A percentile compares a stretch with the other conserved stretches of the same genome.
Conservation (phyloP, 805 yeast genomes). For the Sugiyamaella mastotermitis region DNA sequence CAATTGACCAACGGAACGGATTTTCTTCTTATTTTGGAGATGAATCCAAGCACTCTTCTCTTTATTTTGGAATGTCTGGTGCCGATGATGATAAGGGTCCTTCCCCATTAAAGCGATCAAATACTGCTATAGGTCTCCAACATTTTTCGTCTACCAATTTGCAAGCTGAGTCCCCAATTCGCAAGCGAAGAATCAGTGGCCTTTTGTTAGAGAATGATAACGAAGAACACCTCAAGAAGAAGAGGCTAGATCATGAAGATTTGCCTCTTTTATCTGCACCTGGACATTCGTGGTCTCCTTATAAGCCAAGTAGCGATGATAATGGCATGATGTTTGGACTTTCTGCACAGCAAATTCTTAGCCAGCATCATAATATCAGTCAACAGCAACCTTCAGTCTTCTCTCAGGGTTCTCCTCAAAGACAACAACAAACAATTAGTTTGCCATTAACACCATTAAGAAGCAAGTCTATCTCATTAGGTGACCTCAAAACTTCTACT, state of each 20-base stretch:
- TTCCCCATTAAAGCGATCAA: conserved; percentile 19
- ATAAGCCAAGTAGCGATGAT: neutral
- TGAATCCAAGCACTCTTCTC: too few relatives aligned
- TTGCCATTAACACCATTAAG: conserved; percentile 7
- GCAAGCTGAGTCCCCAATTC: conserved; percentile 14
- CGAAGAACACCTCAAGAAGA: conserved; percentile 1
- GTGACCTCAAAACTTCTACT: conserved; percentile 11
- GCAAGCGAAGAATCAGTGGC: conserved; percentile 10
- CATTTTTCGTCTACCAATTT: conserved; percentile 17
- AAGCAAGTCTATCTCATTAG: conserved; percentile 13
- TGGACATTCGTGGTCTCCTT: neutral
- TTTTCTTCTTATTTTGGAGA: too few relatives aligned
- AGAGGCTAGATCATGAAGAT: conserved; percentile 12
- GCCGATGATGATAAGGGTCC: neutral
- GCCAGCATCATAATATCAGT: neutral
- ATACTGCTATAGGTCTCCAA: conserved; percentile 24
- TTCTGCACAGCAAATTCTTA: neutral
- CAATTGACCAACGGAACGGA: too few relatives aligned
- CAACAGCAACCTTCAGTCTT: neutral
- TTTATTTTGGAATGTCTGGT: conserved; percentile 2
- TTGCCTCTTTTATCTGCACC: conserved; percentile 15
- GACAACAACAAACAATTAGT: neutral
- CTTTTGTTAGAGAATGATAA: conserved; percentile 1
- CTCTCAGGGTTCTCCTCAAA: neutral
- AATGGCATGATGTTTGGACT: too few relatives aligned